A percentile compares a stretch with the other conserved stretches of the same genome.
Conservation (phyloP, 2,329 filamentous ascomycete genomes). For the Sporothrix sp. region DNA sequence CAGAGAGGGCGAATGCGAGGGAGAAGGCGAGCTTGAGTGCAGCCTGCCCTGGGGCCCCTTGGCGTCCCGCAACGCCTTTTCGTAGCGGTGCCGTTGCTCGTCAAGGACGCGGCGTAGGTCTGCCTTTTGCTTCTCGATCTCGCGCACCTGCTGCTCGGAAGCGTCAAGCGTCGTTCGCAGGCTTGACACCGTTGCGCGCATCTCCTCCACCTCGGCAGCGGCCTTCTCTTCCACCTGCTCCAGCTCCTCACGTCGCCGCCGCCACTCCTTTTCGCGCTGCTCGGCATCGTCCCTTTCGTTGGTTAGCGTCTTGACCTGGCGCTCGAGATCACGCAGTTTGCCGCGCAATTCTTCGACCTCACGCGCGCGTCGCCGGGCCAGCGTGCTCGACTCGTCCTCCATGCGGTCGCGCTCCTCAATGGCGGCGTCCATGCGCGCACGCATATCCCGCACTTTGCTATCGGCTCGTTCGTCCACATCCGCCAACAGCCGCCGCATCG, state of each 20-base stretch:
- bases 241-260: slow-evolving; percentile 62
- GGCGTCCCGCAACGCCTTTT: slow-evolving; percentile 65
- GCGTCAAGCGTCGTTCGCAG: slow-evolving; percentile 75
- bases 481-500: slow-evolving; percentile 79
- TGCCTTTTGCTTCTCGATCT: slow-evolving; percentile 71
- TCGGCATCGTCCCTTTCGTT: slow-evolving; percentile 73
- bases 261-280: slow-evolving; percentile 63
- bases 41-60: slow-evolving; percentile 39
- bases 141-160: slow-evolving; percentile 69
- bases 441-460: slow-evolving; percentile 75
- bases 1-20: background rate
- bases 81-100: slow-evolving; percentile 65
- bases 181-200: slow-evolving; percentile 65
- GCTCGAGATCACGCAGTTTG: slow-evolving; percentile 72
- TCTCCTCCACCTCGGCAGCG: slow-evolving; percentile 62
- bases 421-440: slow-evolving; percentile 75
- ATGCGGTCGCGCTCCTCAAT: slow-evolving; percentile 89
- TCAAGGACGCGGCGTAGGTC: slow-evolving; percentile 70
- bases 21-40: slow-evolving; percentile 1
- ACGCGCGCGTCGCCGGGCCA: slow-evolving; percentile 64
- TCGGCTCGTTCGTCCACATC: slow-evolving; percentile 82
- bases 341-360: slow-evolving; percentile 80
- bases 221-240: slow-evolving; percentile 61
- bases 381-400: slow-evolving; percentile 77
- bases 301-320: slow-evolving; percentile 58